Base-by-base conservation (phyloP, 2,329 filamentous ascomycete genomes). In the Fusarium neocosmosporiellum region DNA sequence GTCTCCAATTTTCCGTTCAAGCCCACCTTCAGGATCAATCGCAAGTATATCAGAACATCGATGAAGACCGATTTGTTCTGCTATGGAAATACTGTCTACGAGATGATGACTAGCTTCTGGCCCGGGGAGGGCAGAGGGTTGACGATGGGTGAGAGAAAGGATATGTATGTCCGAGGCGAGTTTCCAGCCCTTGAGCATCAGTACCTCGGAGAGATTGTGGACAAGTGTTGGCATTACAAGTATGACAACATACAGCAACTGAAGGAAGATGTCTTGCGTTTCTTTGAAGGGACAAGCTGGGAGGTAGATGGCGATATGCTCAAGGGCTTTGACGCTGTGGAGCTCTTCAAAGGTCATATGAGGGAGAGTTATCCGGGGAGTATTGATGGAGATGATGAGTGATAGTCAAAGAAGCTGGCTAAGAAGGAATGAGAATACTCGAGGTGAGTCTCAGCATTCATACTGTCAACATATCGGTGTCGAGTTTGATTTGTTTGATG, bases 281-380 rank as follows among this genome's bases (percentile, higher is more conserved):
- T 57, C 6, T 7, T 67, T n/a, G n/a, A n/a, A n/a, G n/a, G 9
- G 18, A 7, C 8, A 16, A 5, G 18, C 7, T 63, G 60, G 55
- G 48, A 60, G 9, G 20, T 67, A 18, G 55, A 67, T 20, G 60
- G 46, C 11, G 60, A 67, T 36, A 48, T 6, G 7, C 48, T 67
- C 7, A 41, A 61, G 31, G 54, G 39, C 4, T 60, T 67, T 50
- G 48, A 60, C 22, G 22, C 60, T 16, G 9, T 31, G 22, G 33
- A 16, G 7, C 11, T 63, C 14, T 63, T 67, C 14, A 48, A 24
- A 5, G 29, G 34, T 16, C 34, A 16, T 36, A 36, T 36, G 14
- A 36, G 34, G 14, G 34, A 36, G 6, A 16, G 34, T 7, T 36
- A 16, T 16, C 34, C 34, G 33, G 33, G 16, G 14, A 16, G 16